These are phyloP conservation scores for Chaetomium globosum DNA, from an alignment of 2,329 filamentous ascomycete genomes.

Conservation along the genomic window DNA sequence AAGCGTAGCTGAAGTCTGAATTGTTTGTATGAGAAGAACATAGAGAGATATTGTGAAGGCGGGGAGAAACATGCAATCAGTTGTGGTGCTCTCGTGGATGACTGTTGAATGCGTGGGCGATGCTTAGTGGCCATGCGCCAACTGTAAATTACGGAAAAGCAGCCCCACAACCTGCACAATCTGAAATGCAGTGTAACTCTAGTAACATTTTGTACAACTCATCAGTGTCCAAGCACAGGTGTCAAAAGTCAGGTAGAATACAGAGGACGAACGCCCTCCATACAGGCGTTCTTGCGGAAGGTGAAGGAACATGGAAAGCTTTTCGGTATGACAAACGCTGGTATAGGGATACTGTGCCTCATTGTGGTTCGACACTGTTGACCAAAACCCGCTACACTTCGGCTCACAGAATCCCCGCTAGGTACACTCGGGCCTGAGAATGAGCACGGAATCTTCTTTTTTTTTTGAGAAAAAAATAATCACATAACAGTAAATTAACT, in stretches of 20 bases:
- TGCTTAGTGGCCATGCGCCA: slow-evolving; percentile 5
- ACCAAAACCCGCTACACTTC: neutral
- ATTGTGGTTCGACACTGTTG: neutral
- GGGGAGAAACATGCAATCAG: slow-evolving; percentile 14
- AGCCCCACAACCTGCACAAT: neutral
- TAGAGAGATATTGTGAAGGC: slow-evolving; percentile 9
- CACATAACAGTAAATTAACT: neutral
- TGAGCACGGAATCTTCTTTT: too few relatives aligned
- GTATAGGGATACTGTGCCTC: neutral
- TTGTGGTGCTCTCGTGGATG: neutral
- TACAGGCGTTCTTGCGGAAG: neutral
- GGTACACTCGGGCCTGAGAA: too few relatives aligned
- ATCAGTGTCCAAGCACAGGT: neutral
- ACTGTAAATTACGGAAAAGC: neutral
- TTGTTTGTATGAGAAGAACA: slow-evolving; percentile 9
- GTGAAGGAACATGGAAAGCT: neutral
- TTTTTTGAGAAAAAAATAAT: too few relatives aligned
- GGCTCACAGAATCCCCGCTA: neutral
- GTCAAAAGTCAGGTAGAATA: neutral
- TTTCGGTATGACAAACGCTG: neutral
- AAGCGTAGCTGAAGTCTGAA: neutral
- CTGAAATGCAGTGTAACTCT: neutral
- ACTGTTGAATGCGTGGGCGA: slow-evolving; percentile 10
- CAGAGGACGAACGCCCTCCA: neutral
- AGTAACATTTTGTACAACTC: neutral